These are phyloP conservation scores for Dendrobium officinale DNA, from an alignment of 106 monocot genomes.

Conservation along the genomic window DNA sequence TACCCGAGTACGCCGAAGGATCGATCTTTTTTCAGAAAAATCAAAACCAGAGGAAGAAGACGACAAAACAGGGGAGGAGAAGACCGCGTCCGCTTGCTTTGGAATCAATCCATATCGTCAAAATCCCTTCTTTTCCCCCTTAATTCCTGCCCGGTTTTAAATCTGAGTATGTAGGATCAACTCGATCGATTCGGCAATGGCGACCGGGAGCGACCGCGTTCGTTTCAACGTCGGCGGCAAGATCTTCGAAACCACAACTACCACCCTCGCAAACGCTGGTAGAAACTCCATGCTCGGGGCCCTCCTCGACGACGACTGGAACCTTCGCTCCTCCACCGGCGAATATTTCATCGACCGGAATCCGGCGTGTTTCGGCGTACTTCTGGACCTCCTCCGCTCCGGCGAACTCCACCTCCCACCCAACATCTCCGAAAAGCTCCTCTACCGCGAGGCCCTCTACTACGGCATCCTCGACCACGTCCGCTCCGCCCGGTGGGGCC, in stretches of 20 bases:
- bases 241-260: conserved; percentile 77
- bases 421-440: conserved; percentile 37
- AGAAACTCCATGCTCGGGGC: conserved; percentile 83
- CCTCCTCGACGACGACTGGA: conserved; percentile 60
- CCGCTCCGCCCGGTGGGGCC: conserved; percentile 61
- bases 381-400: conserved; percentile 85
- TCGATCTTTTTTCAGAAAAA: neutral
- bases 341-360: conserved; percentile 91
- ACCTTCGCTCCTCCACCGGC: conserved; percentile 2
- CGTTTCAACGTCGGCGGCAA: conserved; percentile 86
- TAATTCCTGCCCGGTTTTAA: too few relatives aligned
- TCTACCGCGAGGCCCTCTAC: conserved; percentile 68
- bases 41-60: neutral
- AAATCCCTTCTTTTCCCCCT: neutral
- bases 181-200: conserved; percentile 6
- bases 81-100: neutral
- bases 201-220: conserved; percentile 23
- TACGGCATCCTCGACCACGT: conserved; percentile 77
- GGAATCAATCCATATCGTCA: neutral
- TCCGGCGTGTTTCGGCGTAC: conserved; percentile 63
- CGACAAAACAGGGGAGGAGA: neutral
- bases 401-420: conserved; percentile 65
- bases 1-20: neutral
- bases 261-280: conserved; percentile 70
- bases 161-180: neutral